Conservation (phyloP, 2,329 filamentous ascomycete species). For the Scolecobasidium constrictum region DNA sequence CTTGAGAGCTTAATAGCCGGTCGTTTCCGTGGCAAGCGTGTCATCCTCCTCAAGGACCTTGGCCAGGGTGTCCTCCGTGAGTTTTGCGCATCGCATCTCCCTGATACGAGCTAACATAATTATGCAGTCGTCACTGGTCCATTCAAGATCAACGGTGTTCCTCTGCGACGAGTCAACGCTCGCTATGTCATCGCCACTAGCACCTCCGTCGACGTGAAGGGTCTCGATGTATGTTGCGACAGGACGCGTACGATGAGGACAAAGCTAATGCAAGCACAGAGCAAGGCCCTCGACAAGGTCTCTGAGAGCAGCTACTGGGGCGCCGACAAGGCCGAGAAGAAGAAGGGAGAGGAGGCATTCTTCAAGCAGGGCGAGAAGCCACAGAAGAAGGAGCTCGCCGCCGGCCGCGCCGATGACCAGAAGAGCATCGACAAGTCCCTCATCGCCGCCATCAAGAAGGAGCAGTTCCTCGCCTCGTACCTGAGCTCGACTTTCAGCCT, state of each 20-base stretch:
- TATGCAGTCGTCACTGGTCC: conserved; percentile 76
- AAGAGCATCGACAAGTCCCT: conserved; percentile 97
- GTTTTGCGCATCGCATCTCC: too few relatives aligned
- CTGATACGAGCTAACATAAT: too few relatives aligned
- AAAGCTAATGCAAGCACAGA: too few relatives aligned
- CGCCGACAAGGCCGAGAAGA: conserved; percentile 88
- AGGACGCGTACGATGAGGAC: too few relatives aligned
- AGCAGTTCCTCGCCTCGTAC: conserved; percentile 87
- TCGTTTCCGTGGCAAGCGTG: conserved; percentile 99
- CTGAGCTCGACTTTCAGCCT: conserved; percentile 94
- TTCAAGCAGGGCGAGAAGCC: conserved; percentile 99
- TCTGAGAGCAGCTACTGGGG: conserved; percentile 82
- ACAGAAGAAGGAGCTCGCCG: conserved; percentile 95
- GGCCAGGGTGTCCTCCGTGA: conserved; percentile 78
- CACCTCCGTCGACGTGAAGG: conserved; percentile 71
- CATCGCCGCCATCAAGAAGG: conserved; percentile 95
- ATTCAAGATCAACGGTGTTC: conserved; percentile 99
- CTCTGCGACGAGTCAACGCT: conserved; percentile 84
- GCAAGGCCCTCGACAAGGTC: conserved; percentile 64
- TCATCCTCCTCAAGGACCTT: conserved; percentile 96
- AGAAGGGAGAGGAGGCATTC: conserved; percentile 96
- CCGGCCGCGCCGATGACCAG: conserved; percentile 90
- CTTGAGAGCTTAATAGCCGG: conserved; percentile 36
- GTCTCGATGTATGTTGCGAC: conserved; percentile 62
- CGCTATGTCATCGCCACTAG: conserved; percentile 90